Conservation (phyloP, 2,329 filamentous ascomycete species). For the Alternaria sp. region DNA sequence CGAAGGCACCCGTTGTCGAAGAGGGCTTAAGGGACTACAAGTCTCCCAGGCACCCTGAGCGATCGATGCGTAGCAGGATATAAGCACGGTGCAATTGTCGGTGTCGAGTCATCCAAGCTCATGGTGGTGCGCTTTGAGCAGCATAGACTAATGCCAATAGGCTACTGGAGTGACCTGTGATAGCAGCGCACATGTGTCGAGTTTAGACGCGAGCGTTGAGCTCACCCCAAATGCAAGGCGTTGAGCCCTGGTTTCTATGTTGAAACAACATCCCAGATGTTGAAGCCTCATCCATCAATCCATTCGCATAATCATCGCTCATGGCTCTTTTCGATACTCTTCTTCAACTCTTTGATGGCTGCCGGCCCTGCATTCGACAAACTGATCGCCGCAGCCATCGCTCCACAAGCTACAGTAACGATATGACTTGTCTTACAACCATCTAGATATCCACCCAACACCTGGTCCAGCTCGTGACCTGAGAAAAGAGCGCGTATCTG, state of each 20-base stretch:
- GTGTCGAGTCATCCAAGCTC: background rate
- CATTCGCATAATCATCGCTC: constrained; percentile 11
- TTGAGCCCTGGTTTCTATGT: background rate
- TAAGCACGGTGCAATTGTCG: constrained; percentile 1
- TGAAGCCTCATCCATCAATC: background rate
- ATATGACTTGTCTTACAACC: constrained; percentile 38
- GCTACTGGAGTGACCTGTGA: background rate
- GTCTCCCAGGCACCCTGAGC: background rate
- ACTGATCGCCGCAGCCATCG: constrained; percentile 29
- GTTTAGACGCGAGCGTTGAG: background rate
- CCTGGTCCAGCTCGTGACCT: constrained; percentile 27
- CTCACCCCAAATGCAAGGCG: background rate
- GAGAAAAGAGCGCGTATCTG: constrained; percentile 51
- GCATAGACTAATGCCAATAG: background rate
- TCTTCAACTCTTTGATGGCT: constrained; percentile 22
- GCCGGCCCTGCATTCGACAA: constrained; percentile 29
- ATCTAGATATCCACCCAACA: constrained; percentile 36
- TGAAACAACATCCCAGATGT: constrained; percentile 3
- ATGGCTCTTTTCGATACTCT: constrained; percentile 28
- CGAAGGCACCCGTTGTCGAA: background rate
- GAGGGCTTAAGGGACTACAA: background rate
- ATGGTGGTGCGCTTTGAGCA: background rate
- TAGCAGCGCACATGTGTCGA: background rate
- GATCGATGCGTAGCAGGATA: background rate
- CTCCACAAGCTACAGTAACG: constrained; percentile 33